Conservation (phyloP, 495 filamentous ascomycete species). For the Tuber melanosporum region DNA sequence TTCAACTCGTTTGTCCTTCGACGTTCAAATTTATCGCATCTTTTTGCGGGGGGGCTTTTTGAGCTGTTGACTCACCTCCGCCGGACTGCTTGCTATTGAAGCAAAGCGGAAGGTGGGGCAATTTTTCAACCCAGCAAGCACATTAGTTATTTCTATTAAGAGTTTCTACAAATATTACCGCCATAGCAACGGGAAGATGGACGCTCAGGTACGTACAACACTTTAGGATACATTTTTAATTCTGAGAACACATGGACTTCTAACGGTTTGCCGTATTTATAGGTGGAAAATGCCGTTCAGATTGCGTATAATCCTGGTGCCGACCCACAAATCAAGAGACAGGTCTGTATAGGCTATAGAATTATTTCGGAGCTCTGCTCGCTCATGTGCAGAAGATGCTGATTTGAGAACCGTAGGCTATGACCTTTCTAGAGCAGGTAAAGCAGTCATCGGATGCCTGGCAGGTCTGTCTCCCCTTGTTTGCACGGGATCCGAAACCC, state of each 20-base stretch:
- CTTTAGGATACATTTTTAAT: background rate
- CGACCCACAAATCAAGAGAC: slow-evolving; percentile 32
- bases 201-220: slow-evolving; percentile 23
- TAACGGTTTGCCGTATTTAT: background rate
- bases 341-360: slow-evolving; percentile 21
- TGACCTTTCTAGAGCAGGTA: slow-evolving; percentile 36
- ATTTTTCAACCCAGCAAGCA: background rate
- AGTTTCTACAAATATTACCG: too few relatives aligned
- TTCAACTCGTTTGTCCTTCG: background rate
- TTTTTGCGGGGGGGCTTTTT: background rate
- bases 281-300: slow-evolving; percentile 40
- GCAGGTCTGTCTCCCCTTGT: slow-evolving; percentile 79
- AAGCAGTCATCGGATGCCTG: slow-evolving; percentile 52
- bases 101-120: slow-evolving; percentile 2
- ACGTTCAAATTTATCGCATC: background rate
- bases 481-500: slow-evolving; percentile 69
- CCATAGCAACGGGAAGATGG: slow-evolving; percentile 14
- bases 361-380: slow-evolving; percentile 7
- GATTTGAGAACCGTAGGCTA: slow-evolving; percentile 22
- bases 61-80: background rate
- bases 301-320: slow-evolving; percentile 31
- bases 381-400: background rate
- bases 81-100: background rate
- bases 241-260: background rate
- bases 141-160: background rate